Percentiles rank a stretch among this genome's conserved stretches.
phyloP scores from a whole-genome alignment of 768 basidiomycete species.

The Postia placenta region DNA sequence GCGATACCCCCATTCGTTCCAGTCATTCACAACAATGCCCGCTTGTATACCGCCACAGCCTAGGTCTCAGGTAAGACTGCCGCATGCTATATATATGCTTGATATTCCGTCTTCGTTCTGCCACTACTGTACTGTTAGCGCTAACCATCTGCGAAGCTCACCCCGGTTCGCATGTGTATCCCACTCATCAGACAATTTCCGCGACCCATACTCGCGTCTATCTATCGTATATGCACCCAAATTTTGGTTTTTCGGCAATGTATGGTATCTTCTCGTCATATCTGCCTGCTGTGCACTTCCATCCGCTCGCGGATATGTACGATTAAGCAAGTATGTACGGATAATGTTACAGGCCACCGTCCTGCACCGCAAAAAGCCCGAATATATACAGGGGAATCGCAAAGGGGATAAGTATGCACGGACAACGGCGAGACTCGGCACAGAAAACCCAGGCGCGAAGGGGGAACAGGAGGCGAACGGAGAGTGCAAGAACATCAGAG shows the following conservation, averaged over 20 bases:
- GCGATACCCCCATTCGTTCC: slow-evolving; percentile 1
- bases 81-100: background rate
- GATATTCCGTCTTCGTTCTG: background rate
- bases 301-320: slow-evolving; percentile 13
- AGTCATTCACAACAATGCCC: background rate
- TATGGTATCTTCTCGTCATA: background rate
- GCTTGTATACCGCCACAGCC: background rate
- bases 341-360: slow-evolving; percentile 4
- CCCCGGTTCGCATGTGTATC: background rate
- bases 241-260: background rate
- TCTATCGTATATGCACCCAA: too few species aligned
- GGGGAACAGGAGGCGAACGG: slow-evolving; percentile 8
- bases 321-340: slow-evolving; percentile 13
- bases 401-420: slow-evolving; percentile 4
- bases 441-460: background rate
- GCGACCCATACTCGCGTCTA: background rate
- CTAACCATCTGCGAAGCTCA: background rate
- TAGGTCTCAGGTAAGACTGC: background rate
- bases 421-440: background rate
- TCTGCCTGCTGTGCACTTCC: slow-evolving; percentile 2
- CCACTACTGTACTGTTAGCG: background rate
- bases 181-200: background rate
- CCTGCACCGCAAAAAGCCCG: slow-evolving; percentile 7
- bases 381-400: slow-evolving; percentile 7
- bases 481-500: slow-evolving; percentile 26